Conservation (phyloP, 768 basidiomycete genomes). For the Amyloporia xantha region DNA sequence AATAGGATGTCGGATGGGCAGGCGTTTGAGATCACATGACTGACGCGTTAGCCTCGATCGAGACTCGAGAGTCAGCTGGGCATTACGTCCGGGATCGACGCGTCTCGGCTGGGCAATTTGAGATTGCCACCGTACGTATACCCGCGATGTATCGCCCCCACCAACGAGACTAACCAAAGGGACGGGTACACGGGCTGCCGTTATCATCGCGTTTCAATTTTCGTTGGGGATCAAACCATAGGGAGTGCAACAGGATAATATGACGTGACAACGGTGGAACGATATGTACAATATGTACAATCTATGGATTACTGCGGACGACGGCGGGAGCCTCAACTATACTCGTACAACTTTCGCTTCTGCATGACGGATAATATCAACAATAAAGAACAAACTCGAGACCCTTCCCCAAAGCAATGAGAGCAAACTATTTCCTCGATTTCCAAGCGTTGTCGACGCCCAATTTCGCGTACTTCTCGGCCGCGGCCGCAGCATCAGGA, state of each 20-base stretch:
- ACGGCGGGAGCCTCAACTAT: slow-evolving; percentile 4
- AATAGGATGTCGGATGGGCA: no score
- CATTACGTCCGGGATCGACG: neutral
- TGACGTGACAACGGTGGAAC: neutral
- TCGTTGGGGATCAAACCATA: neutral
- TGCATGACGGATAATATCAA: slow-evolving; percentile 1
- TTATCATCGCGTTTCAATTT: neutral
- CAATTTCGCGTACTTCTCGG: slow-evolving; percentile 39
- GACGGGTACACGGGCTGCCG: neutral
- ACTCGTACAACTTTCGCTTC: slow-evolving; percentile 10
- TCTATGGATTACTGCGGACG: slow-evolving; percentile 11
- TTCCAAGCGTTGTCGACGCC: slow-evolving; percentile 45
- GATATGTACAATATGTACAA: slow-evolving; percentile 11
- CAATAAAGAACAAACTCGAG: slow-evolving; percentile 7
- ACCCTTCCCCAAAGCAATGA: neutral
- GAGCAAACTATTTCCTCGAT: slow-evolving; percentile 29
- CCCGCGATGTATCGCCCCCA: neutral
- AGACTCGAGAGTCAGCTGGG: neutral
- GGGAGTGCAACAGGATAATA: neutral
- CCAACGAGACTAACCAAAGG: neutral
- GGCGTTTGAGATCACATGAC: no score
- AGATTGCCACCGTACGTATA: neutral
- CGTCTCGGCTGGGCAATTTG: neutral
- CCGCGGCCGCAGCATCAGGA: slow-evolving; percentile 34
- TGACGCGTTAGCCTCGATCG: no score